Conservation (phyloP, 2,329 filamentous ascomycete species). For the Chrysoporthe deuterocubensis region DNA sequence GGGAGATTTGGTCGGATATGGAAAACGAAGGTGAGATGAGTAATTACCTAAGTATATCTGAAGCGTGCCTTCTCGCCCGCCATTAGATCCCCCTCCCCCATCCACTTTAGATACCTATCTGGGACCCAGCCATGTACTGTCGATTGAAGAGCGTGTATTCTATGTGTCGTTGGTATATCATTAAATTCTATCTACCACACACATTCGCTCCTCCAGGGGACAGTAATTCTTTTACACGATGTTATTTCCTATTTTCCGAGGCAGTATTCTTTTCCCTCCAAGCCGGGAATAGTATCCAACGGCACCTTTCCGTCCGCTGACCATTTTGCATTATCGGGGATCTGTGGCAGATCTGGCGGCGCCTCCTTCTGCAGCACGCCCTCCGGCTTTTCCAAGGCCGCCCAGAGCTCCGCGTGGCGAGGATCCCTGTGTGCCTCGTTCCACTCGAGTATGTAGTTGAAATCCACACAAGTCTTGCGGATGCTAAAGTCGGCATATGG, state of each 20-base stretch:
- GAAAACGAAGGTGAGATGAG: too few relatives aligned
- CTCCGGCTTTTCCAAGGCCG: not conserved
- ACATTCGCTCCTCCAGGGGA: not conserved
- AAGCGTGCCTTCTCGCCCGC: too few relatives aligned
- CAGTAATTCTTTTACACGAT: not conserved
- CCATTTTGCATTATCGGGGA: not conserved
- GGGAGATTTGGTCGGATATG: too few relatives aligned
- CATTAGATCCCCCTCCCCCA: too few relatives aligned
- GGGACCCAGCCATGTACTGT: not conserved
- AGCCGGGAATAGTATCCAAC: not conserved
- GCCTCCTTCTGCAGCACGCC: slow-evolving; percentile 3
- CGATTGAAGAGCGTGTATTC: not conserved
- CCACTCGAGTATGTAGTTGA: slow-evolving; percentile 16
- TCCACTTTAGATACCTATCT: too few relatives aligned
- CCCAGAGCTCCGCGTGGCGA: slow-evolving; percentile 7
- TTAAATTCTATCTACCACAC: not conserved
- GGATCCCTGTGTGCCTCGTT: slow-evolving; percentile 7
- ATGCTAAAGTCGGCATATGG: slow-evolving; percentile 22
- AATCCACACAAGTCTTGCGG: slow-evolving; percentile 19
- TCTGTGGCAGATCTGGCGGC: not conserved
- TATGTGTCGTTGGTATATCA: not conserved
- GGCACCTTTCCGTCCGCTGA: not conserved
- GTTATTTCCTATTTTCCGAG: not conserved
- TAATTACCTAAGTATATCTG: too few relatives aligned
- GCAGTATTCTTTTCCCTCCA: slow-evolving; percentile 12